Evolutionary conservation across 495 filamentous ascomycete genomes (phyloP), one percentile per base, ranked within the genome.

Genomic region (Tuber brumale): DNA sequence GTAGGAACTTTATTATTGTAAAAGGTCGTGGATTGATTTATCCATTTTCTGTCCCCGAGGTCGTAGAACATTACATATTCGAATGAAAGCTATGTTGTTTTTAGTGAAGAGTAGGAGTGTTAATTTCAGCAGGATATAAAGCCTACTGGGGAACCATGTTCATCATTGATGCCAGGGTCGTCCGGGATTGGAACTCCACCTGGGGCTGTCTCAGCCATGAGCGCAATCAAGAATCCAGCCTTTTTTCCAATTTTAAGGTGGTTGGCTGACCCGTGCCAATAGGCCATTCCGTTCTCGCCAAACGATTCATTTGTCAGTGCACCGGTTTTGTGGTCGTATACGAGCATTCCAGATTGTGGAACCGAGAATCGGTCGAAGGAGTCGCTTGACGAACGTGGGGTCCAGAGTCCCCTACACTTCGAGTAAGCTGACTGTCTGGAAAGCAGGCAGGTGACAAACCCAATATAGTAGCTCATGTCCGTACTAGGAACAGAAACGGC

Each of bases 1-100:
- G 70, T 23, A 2, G 76, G 76, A 18, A 39, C 21, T 41, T 78
- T 42, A 8, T n/a, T 43, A 14, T 78, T 71, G 44, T 76, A 69
- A 57, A 66, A 76, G 35, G 74, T 78, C 0, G 76, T 78, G 27
- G 72, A 46, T n/a, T 78, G 76, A 18, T 78, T 78, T 21, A 76
- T 76, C 76, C 76, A 78, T 31, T 18, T 27, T 23, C 39, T 44
- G 12, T 45, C 41, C 31, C 76, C 70, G 8, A 78, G 31, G 27
- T 75, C 48, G 21, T 76, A 78, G n/a, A 78, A 35, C 19, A 78
- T 31, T 0, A 78, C 43, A 39, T 71, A 48, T 21, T 72, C n/a
- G 35, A 78, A 78, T 21, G 48, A 27, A 31, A 78, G n/a, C 51
- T 61, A 9, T 2, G 14, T 16, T 61, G 12, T 14, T 61, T 61